These are phyloP conservation scores for Termitomyces sp. DNA, from an alignment of 768 basidiomycete species.

Conservation along the genomic window DNA sequence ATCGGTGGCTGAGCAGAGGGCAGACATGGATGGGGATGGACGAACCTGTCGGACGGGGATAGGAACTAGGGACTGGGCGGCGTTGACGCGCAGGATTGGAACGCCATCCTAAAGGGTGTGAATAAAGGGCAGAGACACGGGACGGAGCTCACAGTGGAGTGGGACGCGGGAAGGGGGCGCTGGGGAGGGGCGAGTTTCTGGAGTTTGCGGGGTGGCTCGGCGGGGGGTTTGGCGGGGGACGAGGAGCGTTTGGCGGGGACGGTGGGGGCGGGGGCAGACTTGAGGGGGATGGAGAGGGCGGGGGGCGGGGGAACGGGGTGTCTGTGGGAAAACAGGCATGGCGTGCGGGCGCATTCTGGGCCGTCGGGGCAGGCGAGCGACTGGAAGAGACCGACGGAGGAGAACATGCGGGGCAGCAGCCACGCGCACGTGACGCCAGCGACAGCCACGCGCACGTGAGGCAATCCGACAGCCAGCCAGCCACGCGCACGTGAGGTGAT, in stretches of 20 bases:
- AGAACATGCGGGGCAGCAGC: conserved; percentile 64
- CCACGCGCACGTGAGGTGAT: conserved; percentile 1
- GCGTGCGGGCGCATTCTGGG: conserved; percentile 39
- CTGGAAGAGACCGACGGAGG: conserved; percentile 54
- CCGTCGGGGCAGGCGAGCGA: conserved; percentile 56
- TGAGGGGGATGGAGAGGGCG: conserved; percentile 35
- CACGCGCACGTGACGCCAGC: background rate
- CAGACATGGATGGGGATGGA: background rate
- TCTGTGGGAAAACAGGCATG: conserved; percentile 69
- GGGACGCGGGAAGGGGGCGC: conserved; percentile 34
- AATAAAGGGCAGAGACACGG: background rate
- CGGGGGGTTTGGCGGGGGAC: conserved; percentile 26
- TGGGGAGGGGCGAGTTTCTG: conserved; percentile 47
- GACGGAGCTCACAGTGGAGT: conserved; percentile 26
- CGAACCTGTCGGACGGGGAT: conserved; percentile 71
- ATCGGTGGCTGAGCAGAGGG: conserved; percentile 6
- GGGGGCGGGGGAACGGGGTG: conserved; percentile 30
- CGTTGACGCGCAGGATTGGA: conserved; percentile 62
- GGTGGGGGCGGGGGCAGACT: conserved; percentile 11
- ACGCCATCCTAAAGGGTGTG: conserved; percentile 44
- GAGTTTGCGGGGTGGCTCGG: conserved; percentile 63
- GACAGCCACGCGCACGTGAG: conserved; percentile 1
- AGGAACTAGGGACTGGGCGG: conserved; percentile 68
- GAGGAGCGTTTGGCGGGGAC: conserved; percentile 52
- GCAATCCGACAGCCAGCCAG: too few relatives aligned